phyloP scores from a whole-genome alignment of 73 alveolate genomes.

The Paramecium tetraurelia region DNA sequence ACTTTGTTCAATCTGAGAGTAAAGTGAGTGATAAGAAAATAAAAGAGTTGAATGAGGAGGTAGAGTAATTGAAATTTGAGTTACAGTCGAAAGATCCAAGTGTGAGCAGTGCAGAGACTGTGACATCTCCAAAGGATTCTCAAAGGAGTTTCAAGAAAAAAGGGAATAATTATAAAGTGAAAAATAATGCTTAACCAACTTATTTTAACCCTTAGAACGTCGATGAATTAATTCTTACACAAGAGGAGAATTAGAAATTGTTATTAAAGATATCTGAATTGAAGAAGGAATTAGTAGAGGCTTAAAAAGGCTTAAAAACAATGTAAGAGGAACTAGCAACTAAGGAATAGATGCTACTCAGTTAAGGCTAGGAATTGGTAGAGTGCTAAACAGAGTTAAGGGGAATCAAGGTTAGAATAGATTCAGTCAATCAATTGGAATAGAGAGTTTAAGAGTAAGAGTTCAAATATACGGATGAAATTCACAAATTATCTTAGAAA shows the following conservation, averaged over 20 bases:
- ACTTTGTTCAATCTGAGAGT: background rate
- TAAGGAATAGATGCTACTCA: background rate
- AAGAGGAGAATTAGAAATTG: background rate
- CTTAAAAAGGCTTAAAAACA: background rate
- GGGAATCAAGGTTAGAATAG: background rate
- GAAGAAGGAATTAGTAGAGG: background rate
- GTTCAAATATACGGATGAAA: background rate
- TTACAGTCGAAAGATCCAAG: background rate
- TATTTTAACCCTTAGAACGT: background rate
- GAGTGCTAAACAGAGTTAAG: background rate
- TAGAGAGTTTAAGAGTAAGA: background rate
- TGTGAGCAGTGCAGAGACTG: background rate
- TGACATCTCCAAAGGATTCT: conserved; percentile 11
- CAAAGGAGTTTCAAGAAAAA: background rate
- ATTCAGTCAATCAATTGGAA: background rate
- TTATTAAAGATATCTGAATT: background rate
- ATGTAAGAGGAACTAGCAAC: background rate
- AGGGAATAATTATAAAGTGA: background rate
- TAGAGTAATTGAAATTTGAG: background rate
- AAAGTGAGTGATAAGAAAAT: background rate
- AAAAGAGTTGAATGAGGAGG: background rate
- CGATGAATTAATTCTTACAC: background rate
- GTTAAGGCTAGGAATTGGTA: background rate
- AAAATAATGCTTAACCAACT: background rate
- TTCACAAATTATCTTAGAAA: background rate